Conservation (phyloP, 2,329 filamentous ascomycete species). For the Aspergillus novofumigatus region DNA sequence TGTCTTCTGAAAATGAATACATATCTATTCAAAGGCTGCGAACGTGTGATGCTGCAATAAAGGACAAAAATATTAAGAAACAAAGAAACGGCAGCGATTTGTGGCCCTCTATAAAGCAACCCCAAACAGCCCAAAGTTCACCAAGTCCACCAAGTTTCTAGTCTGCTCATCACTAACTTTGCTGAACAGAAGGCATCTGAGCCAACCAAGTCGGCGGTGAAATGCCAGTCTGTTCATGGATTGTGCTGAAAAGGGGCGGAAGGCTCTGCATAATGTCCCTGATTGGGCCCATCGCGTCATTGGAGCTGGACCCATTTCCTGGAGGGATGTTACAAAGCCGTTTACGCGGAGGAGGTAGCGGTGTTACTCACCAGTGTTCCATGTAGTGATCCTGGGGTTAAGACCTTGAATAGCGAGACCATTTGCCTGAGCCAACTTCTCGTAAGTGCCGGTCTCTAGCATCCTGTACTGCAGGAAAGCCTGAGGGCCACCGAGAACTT, state of each 20-base stretch:
- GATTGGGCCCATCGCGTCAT: constrained; percentile 61
- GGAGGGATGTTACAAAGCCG: constrained; percentile 14
- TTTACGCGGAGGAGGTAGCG: not conserved
- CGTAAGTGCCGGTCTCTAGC: constrained; percentile 77
- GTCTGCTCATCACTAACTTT: not conserved
- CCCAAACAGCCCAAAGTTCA: too few relatives aligned
- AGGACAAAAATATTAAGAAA: not conserved
- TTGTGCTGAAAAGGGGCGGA: constrained; percentile 76
- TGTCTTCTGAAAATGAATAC: not conserved
- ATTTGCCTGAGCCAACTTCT: constrained; percentile 73
- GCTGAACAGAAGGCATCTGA: constrained; percentile 43
- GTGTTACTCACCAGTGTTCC: constrained; percentile 64
- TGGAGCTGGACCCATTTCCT: constrained; percentile 39
- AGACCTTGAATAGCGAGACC: constrained; percentile 70
- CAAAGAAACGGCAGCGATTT: not conserved
- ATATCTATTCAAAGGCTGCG: not conserved
- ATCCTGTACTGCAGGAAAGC: constrained; percentile 81
- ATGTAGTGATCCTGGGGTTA: constrained; percentile 85
- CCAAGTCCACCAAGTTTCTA: too few relatives aligned
- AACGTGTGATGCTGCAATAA: not conserved
- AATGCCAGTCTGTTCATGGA: constrained; percentile 86
- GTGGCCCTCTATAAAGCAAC: not conserved
- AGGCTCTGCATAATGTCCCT: constrained; percentile 80
- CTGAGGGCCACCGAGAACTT: constrained; percentile 71
- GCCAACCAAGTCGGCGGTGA: constrained; percentile 69